phyloP scores from a whole-genome alignment of 352 stramenopile species.

The Blastocystis sp. region DNA sequence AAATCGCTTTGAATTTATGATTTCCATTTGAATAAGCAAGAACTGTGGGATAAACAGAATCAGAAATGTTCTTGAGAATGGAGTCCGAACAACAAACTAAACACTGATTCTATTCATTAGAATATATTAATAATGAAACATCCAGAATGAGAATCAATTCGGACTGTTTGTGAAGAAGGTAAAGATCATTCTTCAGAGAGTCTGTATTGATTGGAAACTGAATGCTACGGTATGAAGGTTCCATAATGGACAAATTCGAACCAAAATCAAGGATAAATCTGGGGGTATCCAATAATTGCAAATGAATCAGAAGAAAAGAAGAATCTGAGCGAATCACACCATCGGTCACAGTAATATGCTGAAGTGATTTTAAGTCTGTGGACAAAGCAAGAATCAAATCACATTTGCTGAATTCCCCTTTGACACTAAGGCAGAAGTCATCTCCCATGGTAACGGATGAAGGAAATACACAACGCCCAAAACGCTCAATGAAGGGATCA shows the following conservation, averaged over 20 bases:
- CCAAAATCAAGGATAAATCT: neutral
- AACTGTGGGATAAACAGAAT: no score
- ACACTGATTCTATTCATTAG: neutral
- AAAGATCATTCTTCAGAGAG: neutral
- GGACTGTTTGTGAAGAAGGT: neutral
- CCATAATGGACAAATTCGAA: neutral
- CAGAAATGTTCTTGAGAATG: no score
- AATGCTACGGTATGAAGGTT: constrained; percentile 6
- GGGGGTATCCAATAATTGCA: neutral
- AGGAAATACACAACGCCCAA: constrained; percentile 3
- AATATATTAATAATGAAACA: neutral
- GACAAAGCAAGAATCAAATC: neutral
- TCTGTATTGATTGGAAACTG: neutral
- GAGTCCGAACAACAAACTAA: no score
- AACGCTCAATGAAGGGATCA: neutral
- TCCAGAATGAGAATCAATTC: neutral
- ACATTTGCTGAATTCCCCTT: neutral
- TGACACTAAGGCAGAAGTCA: neutral
- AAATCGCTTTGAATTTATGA: neutral
- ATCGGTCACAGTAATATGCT: neutral
- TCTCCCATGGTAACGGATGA: neutral
- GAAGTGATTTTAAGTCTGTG: neutral
- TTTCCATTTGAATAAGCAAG: neutral
- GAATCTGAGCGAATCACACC: neutral
- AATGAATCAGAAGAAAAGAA: neutral